Evolutionary conservation across 352 stramenopile species (phyloP), one percentile per base, ranked within the genome.

Genomic region (Porosira glacialis): DNA sequence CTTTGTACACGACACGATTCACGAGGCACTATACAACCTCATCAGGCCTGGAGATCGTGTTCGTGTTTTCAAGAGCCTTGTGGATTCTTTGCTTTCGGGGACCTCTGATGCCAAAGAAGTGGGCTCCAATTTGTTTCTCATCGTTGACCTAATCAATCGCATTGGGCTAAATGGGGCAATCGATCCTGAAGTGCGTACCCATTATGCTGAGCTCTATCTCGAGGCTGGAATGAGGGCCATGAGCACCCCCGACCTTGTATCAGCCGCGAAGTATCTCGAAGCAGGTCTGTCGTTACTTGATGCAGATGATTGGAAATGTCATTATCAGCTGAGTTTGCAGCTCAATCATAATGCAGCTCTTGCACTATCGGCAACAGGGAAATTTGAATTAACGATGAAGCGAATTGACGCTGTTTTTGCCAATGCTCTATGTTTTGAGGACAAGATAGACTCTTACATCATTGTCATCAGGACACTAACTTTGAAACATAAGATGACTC

Each of bases 1-100:
- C 26, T 74, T 74, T 60, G 55, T 35, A 1, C 64, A 74, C 55
- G 64, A 74, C 26, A 58, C 59, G 26, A 47, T 74, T 22, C 35
- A 53, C 10, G 24, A 74, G 57, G 26, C 45, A 45, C 47, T 58
- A 21, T 19, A 43, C 17, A 13, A 35, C 15, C 22, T 27, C 17
- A 48, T 67, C 8, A 31, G 48, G 21, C 6, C 8, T 19, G n/a
- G 62, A 21, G 56, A 66, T 38, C 22, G 28, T 10, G 33, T 43
- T 2, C 2, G 13, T 8, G 62, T 67, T 33, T 17, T 41, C 3
- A 36, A 47, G 13, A 50, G 61, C 13, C n/a, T 66, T 30, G 11
- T 31, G 4, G 21, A 53, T 21, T 26, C 33, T 53, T 19, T 74
- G 15, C 2, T 74, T 19, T 33, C 31, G 5, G 38, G 13, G 24